Evolutionary conservation across 148 eudicot species (phyloP), one percentile per base, ranked within the genome.

Genomic region (Arctostaphylos glauca): DNA sequence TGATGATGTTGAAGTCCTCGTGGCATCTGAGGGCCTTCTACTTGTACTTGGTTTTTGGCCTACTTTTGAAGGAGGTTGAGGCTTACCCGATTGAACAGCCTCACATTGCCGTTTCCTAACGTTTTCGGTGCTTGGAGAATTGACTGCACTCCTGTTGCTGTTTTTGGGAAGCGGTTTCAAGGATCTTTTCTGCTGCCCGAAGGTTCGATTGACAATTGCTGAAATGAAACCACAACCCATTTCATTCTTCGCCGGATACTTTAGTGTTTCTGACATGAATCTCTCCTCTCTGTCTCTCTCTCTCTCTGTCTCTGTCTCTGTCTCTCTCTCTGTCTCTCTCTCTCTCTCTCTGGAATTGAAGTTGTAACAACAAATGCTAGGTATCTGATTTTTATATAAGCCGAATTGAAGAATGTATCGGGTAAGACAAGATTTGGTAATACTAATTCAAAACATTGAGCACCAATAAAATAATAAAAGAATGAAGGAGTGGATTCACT

Each of bases 161-260:
- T 18, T 83, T 18, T 88, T 72, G 10, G 82, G 83, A 59, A 86
- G 76, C 1, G 83, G 77, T 14, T 83, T 77, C n/a, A 77, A 55
- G 18, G 83, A 76, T 68, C 86, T 67, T 60, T 73, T 82, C 71
- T 85, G 79, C 47, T 60, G 83, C 70, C 83, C 47, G 5, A 86
- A 70, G 77, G 74, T 75, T 5, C 85, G 68, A 5, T 83, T 87
- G 44, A 92, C 86, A 54, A 92, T 59, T n/a, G 89, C 68, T 5
- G 81, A 86, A 2, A 92, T 76, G 79, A 92, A 85, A 25, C 93
- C 90, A 76, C 94, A 90, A 3, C 93, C 93, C 48, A 66, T 68
- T 15, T 88, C 90, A 55, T 70, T 81, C 76, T 85, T 83, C 54
- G 58, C 83, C 71, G 76, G 47, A 85, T 82, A 81, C 16, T 81